Evolutionary conservation across 2,329 filamentous ascomycete genomes (phyloP).

Genomic region (Boeremia exigua): DNA sequence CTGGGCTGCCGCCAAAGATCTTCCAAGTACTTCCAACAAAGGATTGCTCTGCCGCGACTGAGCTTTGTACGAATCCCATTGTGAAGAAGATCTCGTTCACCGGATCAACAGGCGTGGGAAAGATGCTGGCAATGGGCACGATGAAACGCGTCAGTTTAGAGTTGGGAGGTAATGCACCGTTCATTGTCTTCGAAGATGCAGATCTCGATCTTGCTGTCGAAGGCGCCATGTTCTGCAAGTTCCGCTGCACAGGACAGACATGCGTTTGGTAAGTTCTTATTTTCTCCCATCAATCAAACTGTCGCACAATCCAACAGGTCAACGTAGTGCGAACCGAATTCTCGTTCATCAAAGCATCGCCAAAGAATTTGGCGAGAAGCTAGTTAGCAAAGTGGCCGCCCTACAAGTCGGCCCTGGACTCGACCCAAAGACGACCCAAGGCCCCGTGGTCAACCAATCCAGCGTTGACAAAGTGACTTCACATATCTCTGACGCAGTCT

Average conservation of each 20-base stretch:
- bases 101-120: conserved; percentile 60
- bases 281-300: too few species aligned
- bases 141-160: conserved; percentile 67
- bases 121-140: conserved; percentile 60
- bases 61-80: conserved; percentile 60
- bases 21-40: conserved; percentile 64
- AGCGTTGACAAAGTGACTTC: too few species aligned
- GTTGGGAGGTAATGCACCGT: conserved; percentile 66
- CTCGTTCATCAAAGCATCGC: conserved; percentile 54
- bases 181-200: conserved; percentile 66
- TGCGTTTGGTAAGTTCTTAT: conserved; percentile 9
- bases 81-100: conserved; percentile 62
- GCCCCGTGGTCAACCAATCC: conserved; percentile 64
- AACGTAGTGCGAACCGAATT: conserved; percentile 51
- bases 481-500: too few species aligned
- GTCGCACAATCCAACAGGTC: too few species aligned
- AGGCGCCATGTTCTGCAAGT: conserved; percentile 21
- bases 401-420: conserved; percentile 56
- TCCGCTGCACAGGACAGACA: conserved; percentile 15
- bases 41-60: conserved; percentile 56
- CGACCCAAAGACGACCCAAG: conserved; percentile 59
- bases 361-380: conserved; percentile 38
- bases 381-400: conserved; percentile 25
- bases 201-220: conserved; percentile 57
- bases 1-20: conserved; percentile 58